Evolutionary conservation across 805 yeast species (phyloP).

Genomic region (Candida nemodendra): DNA sequence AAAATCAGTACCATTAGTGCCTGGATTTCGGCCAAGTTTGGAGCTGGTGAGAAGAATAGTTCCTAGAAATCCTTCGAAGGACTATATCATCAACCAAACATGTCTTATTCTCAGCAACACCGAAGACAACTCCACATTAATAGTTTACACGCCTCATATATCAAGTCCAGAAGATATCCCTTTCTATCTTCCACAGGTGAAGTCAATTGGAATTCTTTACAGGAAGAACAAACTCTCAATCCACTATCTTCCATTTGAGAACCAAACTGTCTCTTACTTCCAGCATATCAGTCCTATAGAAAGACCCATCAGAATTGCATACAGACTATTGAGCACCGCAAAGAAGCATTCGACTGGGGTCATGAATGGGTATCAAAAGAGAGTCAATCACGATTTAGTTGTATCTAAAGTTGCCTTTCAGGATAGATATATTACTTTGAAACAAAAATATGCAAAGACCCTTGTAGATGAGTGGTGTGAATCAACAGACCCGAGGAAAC

Average conservation of each 20-base stretch:
- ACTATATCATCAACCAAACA: constrained; percentile 79
- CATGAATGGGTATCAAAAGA: constrained; percentile 78
- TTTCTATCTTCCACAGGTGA: constrained; percentile 83
- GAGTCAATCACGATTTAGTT: constrained; percentile 85
- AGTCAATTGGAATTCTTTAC: constrained; percentile 70
- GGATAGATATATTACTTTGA: constrained; percentile 72
- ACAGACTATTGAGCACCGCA: constrained; percentile 74
- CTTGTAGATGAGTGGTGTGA: constrained; percentile 88
- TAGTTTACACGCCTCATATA: constrained; percentile 80
- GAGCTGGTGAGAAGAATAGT: constrained; percentile 78
- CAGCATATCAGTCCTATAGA: constrained; percentile 43
- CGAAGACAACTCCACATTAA: constrained; percentile 44
- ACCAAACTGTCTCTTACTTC: constrained; percentile 27
- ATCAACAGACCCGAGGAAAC: constrained; percentile 90
- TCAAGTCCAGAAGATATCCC: constrained; percentile 61
- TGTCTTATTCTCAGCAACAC: constrained; percentile 51
- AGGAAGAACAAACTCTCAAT: constrained; percentile 53
- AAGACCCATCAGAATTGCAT: constrained; percentile 78
- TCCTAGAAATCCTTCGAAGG: constrained; percentile 91
- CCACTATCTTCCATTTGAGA: constrained; percentile 67
- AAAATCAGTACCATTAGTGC: constrained; percentile 33
- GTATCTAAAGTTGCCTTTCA: constrained; percentile 83
- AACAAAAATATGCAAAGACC: constrained; percentile 74
- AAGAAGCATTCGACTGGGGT: constrained; percentile 82
- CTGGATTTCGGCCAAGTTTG: constrained; percentile 34